Evolutionary conservation across 2,329 filamentous ascomycete species (phyloP), one percentile per base, ranked within the genome.

Genomic region (Knufia petricola): DNA sequence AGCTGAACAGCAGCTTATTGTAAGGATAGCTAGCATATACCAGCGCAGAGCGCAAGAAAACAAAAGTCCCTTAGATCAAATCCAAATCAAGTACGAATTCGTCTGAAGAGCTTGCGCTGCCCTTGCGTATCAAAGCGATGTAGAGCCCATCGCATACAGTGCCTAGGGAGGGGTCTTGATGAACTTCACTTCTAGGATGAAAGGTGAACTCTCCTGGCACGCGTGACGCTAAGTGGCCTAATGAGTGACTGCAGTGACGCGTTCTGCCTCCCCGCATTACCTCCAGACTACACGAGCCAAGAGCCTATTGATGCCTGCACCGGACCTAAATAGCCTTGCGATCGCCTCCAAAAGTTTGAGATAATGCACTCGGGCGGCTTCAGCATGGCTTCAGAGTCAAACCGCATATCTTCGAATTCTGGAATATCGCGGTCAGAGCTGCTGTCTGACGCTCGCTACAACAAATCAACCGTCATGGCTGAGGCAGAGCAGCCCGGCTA

Each of bases 1-100:
- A 24, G 39, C 19, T 42, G n/a, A n/a, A 20, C 10, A 42, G 24
- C 39, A 42, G 39, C 39, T 24, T 42, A 28, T 24, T 42, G 39
- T 42, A 42, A 42, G 23, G 21, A 42, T 42, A 10, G 15, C 28
- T 26, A 15, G 24, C 20, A 23, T n/a, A 26, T 6, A 42, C 12
- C 21, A 15, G 39, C 39, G 39, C 39, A 42, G 39, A 42, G 39
- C 39, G 39, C 39, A 13, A 7, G 6, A 8, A 42, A 42, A 4
- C 20, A 28, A 42, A 28, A 28, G 12, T 6, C 26, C 26, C 6
- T 28, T 12, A 12, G 6, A 28, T 28, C 26, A n/a, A n/a, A n/a
- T n/a, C n/a, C n/a, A n/a, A n/a, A n/a, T n/a, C n/a, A n/a, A n/a
- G n/a, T n/a, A n/a, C n/a, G n/a, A n/a, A n/a, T n/a, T n/a, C n/a